phyloP scores from a whole-genome alignment of 2,329 filamentous ascomycete genomes.

The Fusarium mexicanum region DNA sequence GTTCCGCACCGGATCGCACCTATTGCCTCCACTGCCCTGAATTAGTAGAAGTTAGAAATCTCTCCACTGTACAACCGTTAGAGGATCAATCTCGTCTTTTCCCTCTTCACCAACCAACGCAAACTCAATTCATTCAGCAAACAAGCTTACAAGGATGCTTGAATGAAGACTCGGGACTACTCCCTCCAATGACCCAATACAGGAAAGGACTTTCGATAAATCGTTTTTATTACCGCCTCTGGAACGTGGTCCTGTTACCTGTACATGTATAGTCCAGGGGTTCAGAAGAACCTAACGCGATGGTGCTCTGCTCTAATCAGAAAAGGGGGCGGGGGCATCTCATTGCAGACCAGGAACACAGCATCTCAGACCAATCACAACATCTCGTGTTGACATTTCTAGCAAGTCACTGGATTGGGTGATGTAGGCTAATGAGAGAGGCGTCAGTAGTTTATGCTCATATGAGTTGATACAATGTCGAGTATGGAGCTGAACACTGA shows the following conservation, averaged over 20 bases:
- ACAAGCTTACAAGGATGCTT: slow-evolving; percentile 4
- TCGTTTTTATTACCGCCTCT: not conserved
- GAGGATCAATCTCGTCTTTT: not conserved
- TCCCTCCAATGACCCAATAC: not conserved
- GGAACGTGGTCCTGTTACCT: slow-evolving; percentile 6
- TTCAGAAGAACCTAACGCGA: not conserved
- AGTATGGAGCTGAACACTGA: not conserved
- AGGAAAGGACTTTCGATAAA: not conserved
- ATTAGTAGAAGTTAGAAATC: not conserved
- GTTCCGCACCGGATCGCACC: not conserved
- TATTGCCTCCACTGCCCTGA: not conserved
- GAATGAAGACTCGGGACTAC: not conserved
- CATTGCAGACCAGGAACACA: not conserved
- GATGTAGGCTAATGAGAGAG: slow-evolving; percentile 9
- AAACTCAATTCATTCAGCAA: slow-evolving; percentile 14
- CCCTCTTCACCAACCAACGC: not conserved
- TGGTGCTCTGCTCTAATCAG: not conserved
- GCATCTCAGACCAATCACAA: slow-evolving; percentile 13
- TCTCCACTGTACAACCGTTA: slow-evolving; percentile 7
- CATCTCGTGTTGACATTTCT: slow-evolving; percentile 2
- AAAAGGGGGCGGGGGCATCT: slow-evolving; percentile 26
- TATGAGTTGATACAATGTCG: not conserved
- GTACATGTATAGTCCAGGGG: slow-evolving; percentile 9
- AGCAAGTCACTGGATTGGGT: slow-evolving; percentile 20
- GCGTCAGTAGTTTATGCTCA: not conserved